phyloP scores from a whole-genome alignment of 192 early-diverging fungal genomes.

The Coemansia sp. region DNA sequence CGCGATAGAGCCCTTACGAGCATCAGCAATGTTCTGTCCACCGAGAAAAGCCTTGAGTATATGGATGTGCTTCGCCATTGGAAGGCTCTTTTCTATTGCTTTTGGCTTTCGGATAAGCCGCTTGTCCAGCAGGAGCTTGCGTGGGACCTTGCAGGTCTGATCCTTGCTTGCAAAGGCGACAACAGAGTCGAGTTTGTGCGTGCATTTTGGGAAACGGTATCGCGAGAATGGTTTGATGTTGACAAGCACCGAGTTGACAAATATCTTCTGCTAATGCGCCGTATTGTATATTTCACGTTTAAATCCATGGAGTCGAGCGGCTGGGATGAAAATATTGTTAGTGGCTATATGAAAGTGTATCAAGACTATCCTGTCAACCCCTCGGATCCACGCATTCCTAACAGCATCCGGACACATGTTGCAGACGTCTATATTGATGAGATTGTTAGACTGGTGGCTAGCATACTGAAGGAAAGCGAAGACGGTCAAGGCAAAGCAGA shows the following conservation, averaged over 20 bases:
- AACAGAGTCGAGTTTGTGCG: slow-evolving; percentile 38
- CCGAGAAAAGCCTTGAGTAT: slow-evolving; percentile 50
- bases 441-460: slow-evolving; percentile 33
- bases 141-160: slow-evolving; percentile 66
- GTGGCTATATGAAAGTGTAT: slow-evolving; percentile 25
- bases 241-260: slow-evolving; percentile 56
- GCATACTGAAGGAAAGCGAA: slow-evolving; percentile 10
- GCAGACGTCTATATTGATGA: slow-evolving; percentile 51
- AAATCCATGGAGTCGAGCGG: slow-evolving; percentile 35
- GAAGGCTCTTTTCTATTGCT: slow-evolving; percentile 94
- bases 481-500: slow-evolving; percentile 9
- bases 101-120: slow-evolving; percentile 98
- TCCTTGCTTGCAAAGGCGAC: slow-evolving; percentile 36
- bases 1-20: slow-evolving; percentile 40
- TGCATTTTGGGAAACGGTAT: slow-evolving; percentile 55
- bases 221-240: slow-evolving; percentile 52
- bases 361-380: slow-evolving; percentile 26
- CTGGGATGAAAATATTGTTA: slow-evolving; percentile 40
- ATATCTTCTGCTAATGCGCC: slow-evolving; percentile 46
- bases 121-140: slow-evolving; percentile 87
- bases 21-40: slow-evolving; percentile 21
- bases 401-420: slow-evolving; percentile 43
- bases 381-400: slow-evolving; percentile 38
- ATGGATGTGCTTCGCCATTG: slow-evolving; percentile 80
- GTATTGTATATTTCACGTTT: slow-evolving; percentile 43